phyloP scores from a whole-genome alignment of 257 asterid genomes.

The Mitragyna speciosa region DNA sequence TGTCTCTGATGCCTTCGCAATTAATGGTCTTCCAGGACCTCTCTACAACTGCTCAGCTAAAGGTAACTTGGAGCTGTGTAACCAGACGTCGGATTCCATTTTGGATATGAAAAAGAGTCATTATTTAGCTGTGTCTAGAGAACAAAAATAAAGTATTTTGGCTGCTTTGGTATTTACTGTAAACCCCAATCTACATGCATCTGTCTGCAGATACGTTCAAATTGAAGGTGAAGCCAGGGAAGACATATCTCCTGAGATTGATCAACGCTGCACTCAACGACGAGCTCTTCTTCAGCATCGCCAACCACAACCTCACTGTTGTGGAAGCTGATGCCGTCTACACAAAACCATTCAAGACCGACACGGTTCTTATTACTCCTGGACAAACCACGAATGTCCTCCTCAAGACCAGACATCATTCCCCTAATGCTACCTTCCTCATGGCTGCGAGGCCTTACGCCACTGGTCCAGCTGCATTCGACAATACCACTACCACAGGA shows the following conservation, averaged over 20 bases:
- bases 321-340: slow-evolving; percentile 64
- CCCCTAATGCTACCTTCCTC: slow-evolving; percentile 49
- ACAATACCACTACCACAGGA: slow-evolving; percentile 50
- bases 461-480: slow-evolving; percentile 56
- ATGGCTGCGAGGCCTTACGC: slow-evolving; percentile 59
- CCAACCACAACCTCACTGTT: slow-evolving; percentile 54
- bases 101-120: neutral
- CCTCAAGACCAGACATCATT: slow-evolving; percentile 35
- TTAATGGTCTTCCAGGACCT: slow-evolving; percentile 67
- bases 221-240: slow-evolving; percentile 55
- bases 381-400: slow-evolving; percentile 70
- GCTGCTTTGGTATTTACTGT: neutral
- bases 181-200: neutral
- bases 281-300: slow-evolving; percentile 63
- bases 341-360: slow-evolving; percentile 55
- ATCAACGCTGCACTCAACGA: slow-evolving; percentile 65
- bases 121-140: neutral
- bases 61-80: slow-evolving; percentile 21
- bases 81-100: neutral
- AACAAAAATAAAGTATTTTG: neutral
- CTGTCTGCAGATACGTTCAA: slow-evolving; percentile 49
- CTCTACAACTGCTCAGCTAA: slow-evolving; percentile 55
- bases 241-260: slow-evolving; percentile 57
- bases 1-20: slow-evolving; percentile 60
- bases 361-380: slow-evolving; percentile 46